A percentile compares a stretch with the other conserved stretches of the same genome.
Conservation (phyloP, 129 eudicot genomes). For the Helianthus annuus region DNA sequence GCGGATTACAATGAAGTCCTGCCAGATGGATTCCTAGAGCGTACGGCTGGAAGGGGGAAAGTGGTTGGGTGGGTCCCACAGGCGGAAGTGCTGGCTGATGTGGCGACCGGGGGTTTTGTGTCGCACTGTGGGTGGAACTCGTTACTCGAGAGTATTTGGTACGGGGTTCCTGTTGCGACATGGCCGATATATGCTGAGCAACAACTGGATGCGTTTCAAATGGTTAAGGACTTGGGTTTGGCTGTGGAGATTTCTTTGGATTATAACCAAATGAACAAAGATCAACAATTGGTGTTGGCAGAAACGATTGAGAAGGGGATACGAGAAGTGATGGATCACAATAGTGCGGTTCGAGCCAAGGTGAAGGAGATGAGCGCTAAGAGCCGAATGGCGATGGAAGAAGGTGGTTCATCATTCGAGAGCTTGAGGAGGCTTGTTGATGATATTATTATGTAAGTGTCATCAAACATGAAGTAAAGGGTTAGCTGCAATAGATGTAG, state of each 20-base stretch:
- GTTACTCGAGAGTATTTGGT: too few relatives aligned
- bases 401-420: slow-evolving; percentile 29
- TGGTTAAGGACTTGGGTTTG: slow-evolving; percentile 47
- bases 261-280: not conserved
- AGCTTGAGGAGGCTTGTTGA: slow-evolving; percentile 11
- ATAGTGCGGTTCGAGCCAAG: slow-evolving; percentile 14
- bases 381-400: slow-evolving; percentile 21
- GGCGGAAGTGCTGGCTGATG: slow-evolving; percentile 25
- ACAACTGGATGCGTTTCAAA: too few relatives aligned
- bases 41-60: slow-evolving; percentile 32
- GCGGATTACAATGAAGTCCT: slow-evolving; percentile 16
- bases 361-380: slow-evolving; percentile 24
- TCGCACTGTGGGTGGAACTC: too few relatives aligned
- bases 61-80: slow-evolving; percentile 53
- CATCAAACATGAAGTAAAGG: too few relatives aligned
- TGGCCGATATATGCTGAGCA: too few relatives aligned
- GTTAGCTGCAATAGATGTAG: too few relatives aligned
- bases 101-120: slow-evolving; percentile 41
- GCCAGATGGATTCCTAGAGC: slow-evolving; percentile 38
- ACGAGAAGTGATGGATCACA: slow-evolving; percentile 24
- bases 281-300: slow-evolving; percentile 15
- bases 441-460: not conserved
- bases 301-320: slow-evolving; percentile 36
- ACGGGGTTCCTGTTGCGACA: too few relatives aligned
- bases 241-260: slow-evolving; percentile 40